Evolutionary conservation across 169 alveolate species (phyloP).

Genomic region (Cryptosporidium sp.): DNA sequence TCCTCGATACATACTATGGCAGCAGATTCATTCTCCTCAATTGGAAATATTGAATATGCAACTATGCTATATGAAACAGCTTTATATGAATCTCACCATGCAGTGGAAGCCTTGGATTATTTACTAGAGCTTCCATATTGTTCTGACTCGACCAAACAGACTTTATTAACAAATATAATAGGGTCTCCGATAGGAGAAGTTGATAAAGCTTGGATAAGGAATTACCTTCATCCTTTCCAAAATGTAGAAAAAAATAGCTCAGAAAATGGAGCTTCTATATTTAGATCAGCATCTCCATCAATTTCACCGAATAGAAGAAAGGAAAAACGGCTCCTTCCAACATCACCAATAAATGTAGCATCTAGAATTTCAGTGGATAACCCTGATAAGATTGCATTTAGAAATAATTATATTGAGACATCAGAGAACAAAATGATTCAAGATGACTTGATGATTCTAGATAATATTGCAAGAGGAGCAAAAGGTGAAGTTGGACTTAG

Average conservation of each 20-base stretch:
- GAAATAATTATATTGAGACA: conserved; percentile 7
- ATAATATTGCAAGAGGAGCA: conserved; percentile 22
- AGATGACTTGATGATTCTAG: conserved; percentile 14
- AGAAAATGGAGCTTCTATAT: neutral
- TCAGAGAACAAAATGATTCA: conserved; percentile 29
- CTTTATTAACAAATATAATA: conserved; percentile 26
- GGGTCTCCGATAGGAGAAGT: conserved; percentile 48
- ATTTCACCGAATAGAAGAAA: conserved; percentile 35
- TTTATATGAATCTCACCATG: conserved; percentile 46
- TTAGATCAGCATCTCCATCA: conserved; percentile 48
- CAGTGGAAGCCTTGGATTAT: conserved; percentile 58
- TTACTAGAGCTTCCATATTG: conserved; percentile 39
- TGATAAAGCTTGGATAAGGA: conserved; percentile 49
- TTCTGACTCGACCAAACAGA: conserved; percentile 29
- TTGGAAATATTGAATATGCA: conserved; percentile 59
- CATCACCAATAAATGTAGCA: conserved; percentile 57
- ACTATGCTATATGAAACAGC: conserved; percentile 60
- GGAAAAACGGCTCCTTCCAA: conserved; percentile 56
- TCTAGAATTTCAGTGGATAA: conserved; percentile 33
- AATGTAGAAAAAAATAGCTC: neutral
- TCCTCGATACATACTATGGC: conserved; percentile 71
- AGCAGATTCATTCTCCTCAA: conserved; percentile 63
- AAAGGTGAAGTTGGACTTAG: conserved; percentile 22
- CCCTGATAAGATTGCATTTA: conserved; percentile 23
- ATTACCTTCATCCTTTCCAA: conserved; percentile 26